Conservation (phyloP, 2,329 filamentous ascomycete genomes). For the Ascochyta koolunga region DNA sequence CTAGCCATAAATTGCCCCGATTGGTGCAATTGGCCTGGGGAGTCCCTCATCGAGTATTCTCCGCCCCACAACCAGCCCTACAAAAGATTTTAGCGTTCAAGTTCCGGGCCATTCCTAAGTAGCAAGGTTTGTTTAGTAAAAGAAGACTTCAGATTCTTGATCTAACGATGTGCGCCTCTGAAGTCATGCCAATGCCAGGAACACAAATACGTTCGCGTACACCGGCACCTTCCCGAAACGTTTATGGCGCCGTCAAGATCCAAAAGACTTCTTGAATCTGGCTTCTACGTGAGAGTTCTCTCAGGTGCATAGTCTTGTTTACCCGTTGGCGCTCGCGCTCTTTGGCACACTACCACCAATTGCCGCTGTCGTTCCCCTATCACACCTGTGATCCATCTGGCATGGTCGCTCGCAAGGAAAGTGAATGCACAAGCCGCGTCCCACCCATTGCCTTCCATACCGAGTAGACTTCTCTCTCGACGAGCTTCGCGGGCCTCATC, state of each 20-base stretch:
- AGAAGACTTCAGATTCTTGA: background rate
- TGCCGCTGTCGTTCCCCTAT: slow-evolving; percentile 40
- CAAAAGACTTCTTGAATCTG: background rate
- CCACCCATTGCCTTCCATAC: slow-evolving; percentile 62
- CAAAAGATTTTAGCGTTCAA: background rate
- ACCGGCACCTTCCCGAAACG: background rate
- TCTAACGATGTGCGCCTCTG: background rate
- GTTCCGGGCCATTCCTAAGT: background rate
- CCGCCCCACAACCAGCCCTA: background rate
- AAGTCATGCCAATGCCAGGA: background rate
- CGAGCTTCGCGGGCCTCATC: slow-evolving; percentile 57
- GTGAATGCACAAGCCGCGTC: slow-evolving; percentile 59
- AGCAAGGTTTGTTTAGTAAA: background rate
- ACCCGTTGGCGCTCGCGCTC: slow-evolving; percentile 35
- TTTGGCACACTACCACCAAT: slow-evolving; percentile 30
- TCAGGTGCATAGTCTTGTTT: background rate
- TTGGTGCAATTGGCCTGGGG: slow-evolving; percentile 16
- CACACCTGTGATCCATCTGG: slow-evolving; percentile 57
- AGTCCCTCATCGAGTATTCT: background rate
- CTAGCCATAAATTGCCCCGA: slow-evolving; percentile 11
- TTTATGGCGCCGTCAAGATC: background rate
- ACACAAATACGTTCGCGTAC: background rate
- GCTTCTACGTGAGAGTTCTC: background rate
- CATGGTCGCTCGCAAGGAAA: slow-evolving; percentile 60
- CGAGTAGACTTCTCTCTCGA: slow-evolving; percentile 57